Conservation (phyloP, 305 asterid genomes). For the Withania somnifera region DNA sequence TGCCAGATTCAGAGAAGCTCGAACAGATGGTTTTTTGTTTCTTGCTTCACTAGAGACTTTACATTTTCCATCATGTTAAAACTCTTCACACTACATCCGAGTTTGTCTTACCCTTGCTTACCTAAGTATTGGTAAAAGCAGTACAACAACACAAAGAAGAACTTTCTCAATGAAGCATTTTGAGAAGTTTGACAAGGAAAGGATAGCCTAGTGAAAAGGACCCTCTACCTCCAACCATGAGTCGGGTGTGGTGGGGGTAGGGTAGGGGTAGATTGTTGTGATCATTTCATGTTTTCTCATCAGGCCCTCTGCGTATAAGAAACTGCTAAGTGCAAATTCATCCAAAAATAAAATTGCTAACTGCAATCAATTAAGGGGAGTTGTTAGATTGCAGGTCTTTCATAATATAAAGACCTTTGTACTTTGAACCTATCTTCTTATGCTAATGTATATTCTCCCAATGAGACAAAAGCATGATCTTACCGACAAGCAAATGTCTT, state of each 20-base stretch:
- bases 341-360: not conserved
- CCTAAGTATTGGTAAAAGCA: not conserved
- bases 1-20: no score
- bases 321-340: not conserved
- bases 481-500: conserved; percentile 9
- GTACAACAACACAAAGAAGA: not conserved
- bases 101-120: not conserved
- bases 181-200: not conserved
- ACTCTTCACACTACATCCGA: not conserved
- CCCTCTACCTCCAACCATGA: not conserved
- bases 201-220: not conserved
- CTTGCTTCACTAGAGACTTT: not conserved
- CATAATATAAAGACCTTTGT: not conserved
- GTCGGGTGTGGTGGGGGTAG: not conserved
- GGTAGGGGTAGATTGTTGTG: not conserved
- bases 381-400: not conserved
- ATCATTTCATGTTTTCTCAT: not conserved
- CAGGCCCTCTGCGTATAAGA: not conserved
- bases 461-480: conserved; percentile 6
- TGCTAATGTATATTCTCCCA: not conserved
- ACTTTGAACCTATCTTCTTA: not conserved
- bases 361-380: not conserved
- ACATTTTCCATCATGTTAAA: not conserved
- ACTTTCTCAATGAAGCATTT: not conserved
- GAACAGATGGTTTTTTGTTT: not conserved